Conservation (phyloP, 345 rosid species). For the Mercurialis annua region DNA sequence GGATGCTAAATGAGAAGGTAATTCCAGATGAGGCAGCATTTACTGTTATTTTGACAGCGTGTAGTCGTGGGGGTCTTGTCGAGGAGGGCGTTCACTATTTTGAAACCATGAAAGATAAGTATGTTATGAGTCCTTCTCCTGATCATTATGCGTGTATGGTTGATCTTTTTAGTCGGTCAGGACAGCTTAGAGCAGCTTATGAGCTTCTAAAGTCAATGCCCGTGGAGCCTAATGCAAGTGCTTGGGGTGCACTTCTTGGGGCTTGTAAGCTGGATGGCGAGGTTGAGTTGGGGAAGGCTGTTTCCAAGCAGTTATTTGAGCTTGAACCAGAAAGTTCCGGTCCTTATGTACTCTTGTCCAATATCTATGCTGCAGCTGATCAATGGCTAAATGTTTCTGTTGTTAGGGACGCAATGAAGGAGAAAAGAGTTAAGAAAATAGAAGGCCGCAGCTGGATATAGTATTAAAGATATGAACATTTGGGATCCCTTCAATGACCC, state of each 20-base stretch:
- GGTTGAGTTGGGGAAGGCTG: slow-evolving; percentile 52
- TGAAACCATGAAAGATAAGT: slow-evolving; percentile 44
- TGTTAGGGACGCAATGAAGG: slow-evolving; percentile 58
- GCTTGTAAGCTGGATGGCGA: slow-evolving; percentile 53
- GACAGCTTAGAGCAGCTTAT: slow-evolving; percentile 49
- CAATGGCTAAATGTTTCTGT: slow-evolving; percentile 58
- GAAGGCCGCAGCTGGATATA: slow-evolving; percentile 52
- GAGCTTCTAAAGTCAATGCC: slow-evolving; percentile 53
- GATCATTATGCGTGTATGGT: slow-evolving; percentile 67
- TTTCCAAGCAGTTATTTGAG: slow-evolving; percentile 46
- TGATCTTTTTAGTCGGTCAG: slow-evolving; percentile 64
- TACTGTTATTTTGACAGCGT: slow-evolving; percentile 57
- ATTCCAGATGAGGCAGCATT: slow-evolving; percentile 67
- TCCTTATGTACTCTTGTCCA: slow-evolving; percentile 64
- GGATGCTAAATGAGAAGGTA: slow-evolving; percentile 60
- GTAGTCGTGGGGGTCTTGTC: slow-evolving; percentile 56
- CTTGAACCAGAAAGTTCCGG: slow-evolving; percentile 60
- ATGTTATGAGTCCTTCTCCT: slow-evolving; percentile 45
- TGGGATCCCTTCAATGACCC: too few species aligned
- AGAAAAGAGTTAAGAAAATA: slow-evolving; percentile 52
- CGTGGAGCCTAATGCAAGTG: slow-evolving; percentile 52
- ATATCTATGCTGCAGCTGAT: slow-evolving; percentile 61
- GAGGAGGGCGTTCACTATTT: slow-evolving; percentile 56
- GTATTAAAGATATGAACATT: not conserved
- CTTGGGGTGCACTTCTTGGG: slow-evolving; percentile 72